Evolutionary conservation across 1,139 yeast species (phyloP).

Genomic region (Blastobotrys persicus): DNA sequence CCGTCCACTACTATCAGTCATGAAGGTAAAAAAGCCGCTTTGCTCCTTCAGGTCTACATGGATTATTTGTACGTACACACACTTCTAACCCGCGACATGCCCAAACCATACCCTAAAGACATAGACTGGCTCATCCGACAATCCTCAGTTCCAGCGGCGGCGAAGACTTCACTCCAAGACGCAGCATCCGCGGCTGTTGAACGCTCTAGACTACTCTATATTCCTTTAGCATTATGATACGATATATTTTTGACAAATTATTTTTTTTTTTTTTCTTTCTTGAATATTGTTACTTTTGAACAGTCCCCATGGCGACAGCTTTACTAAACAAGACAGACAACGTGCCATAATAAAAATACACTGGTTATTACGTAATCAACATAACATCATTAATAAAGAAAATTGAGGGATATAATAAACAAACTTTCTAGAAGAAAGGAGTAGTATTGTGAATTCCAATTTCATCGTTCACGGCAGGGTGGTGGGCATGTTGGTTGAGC

Average conservation of each 20-base stretch:
- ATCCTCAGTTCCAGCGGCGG: background rate
- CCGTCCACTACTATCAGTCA: no score
- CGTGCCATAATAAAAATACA: no score
- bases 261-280: no score
- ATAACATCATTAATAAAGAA: background rate
- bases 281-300: no score
- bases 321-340: no score
- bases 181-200: background rate
- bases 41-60: background rate
- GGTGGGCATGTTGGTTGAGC: constrained; percentile 5
- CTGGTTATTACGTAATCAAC: background rate
- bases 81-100: background rate
- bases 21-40: background rate
- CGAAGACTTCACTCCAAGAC: background rate
- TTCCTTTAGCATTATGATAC: constrained; percentile 11
- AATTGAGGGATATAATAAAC: background rate
- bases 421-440: background rate
- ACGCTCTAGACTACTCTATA: constrained; percentile 8
- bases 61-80: constrained; percentile 4
- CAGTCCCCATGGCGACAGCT: no score
- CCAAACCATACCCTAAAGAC: background rate
- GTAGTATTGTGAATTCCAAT: constrained; percentile 5
- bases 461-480: background rate
- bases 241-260: no score
- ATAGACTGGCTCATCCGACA: background rate